Base-by-base conservation (phyloP, 2,329 filamentous ascomycete species). In the Coniochaeta ligniaria region DNA sequence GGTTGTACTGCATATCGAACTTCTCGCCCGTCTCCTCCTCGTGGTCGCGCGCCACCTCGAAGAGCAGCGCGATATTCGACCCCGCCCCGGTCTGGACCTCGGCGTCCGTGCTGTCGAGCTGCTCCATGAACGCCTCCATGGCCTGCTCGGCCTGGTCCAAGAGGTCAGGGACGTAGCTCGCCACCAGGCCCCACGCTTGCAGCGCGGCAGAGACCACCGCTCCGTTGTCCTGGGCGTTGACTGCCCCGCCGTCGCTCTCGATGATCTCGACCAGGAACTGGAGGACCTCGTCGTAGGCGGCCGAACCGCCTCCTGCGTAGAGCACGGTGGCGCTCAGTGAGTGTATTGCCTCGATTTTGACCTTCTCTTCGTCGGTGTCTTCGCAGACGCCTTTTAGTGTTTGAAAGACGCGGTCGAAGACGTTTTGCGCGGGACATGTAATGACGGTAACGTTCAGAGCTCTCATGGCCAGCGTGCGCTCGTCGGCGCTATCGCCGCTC, bases 41-140 rank as follows among this genome's bases (percentile, higher is more conserved):
- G 60, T 80, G 74, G 14, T 75, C 73, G 36, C 80, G 77, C 2
- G 78, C 78, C 63, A 89, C 89, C 72, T 96, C 92, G 68, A 91
- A 94, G 12, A 96, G 79, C 11, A 96, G 78, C 0, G 92, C 92
- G 62, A 96, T 92, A 71, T 91, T 91, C 69, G 89, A 84, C 3
- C 89, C 91, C 0, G 91, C 89, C 3, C 88, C 85, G 54, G 91
- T 85, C 68, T 95, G 91, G 1, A 96, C 90, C 9, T 83, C 78
- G 0, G 86, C 78, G 61, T 92, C 87, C 35, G 80, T 80, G 71
- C 89, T 92, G 62, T 93, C 87, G 20, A 96, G 87, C 73, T 96
- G 92, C 56, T 96, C 92, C 47, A 91, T 86, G 66, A 96, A 92
- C 1, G 88, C 87, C 59, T 95, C 89, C 67, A 95, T 83, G 17